Conservation (phyloP, 1,139 yeast species). For the Candida sp. region DNA sequence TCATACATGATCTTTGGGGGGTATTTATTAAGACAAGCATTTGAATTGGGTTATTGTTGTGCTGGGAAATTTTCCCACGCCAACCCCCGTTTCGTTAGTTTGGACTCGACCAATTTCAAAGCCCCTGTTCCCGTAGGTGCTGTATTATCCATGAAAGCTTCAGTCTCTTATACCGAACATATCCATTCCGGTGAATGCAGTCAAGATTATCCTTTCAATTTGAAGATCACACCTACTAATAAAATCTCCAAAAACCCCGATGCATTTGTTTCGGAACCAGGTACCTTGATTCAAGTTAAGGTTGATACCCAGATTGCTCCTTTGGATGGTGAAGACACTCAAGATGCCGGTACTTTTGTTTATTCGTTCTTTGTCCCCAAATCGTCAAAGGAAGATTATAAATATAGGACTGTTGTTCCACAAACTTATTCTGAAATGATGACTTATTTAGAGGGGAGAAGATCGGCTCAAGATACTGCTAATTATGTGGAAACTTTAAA, state of each 20-base stretch:
- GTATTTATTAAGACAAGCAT: slow-evolving; percentile 83
- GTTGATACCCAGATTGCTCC: slow-evolving; percentile 79
- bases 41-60: slow-evolving; percentile 89
- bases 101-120: slow-evolving; percentile 87
- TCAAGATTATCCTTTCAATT: slow-evolving; percentile 41
- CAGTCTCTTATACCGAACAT: slow-evolving; percentile 82
- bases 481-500: slow-evolving; percentile 49
- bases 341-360: slow-evolving; percentile 82
- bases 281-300: slow-evolving; percentile 83
- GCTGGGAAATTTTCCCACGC: slow-evolving; percentile 86
- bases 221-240: slow-evolving; percentile 56
- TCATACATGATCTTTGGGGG: slow-evolving; percentile 96
- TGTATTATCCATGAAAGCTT: slow-evolving; percentile 75
- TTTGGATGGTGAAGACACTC: slow-evolving; percentile 56
- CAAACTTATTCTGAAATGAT: slow-evolving; percentile 91
- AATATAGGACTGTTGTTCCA: slow-evolving; percentile 72
- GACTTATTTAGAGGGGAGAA: slow-evolving; percentile 84
- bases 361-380: slow-evolving; percentile 84
- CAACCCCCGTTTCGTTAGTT: slow-evolving; percentile 82
- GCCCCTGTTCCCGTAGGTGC: slow-evolving; percentile 96
- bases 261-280: slow-evolving; percentile 71
- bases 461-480: slow-evolving; percentile 85
- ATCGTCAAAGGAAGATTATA: slow-evolving; percentile 34
- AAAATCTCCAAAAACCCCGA: slow-evolving; percentile 48
- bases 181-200: slow-evolving; percentile 41